Conservation (phyloP, 495 filamentous ascomycete species). For the Hypoxylon subgilvum region DNA sequence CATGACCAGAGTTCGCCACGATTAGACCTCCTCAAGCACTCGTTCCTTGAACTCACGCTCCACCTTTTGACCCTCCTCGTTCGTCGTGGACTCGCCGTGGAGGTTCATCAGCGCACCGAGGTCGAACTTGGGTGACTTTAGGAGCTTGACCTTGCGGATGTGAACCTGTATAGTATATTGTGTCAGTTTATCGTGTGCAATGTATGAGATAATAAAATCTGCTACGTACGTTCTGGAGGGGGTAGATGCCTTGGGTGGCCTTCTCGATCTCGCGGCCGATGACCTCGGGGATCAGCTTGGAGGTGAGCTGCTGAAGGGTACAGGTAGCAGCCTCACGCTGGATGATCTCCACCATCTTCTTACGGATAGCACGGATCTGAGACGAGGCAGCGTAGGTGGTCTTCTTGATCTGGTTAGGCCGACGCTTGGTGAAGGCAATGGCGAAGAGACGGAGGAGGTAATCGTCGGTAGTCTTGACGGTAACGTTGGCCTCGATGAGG, state of each 20-base stretch:
- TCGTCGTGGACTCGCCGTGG: constrained; percentile 94
- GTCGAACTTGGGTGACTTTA: constrained; percentile 98
- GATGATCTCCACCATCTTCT: constrained; percentile 99
- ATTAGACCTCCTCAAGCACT: constrained; percentile 91
- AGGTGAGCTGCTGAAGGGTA: constrained; percentile 90
- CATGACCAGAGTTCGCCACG: constrained; percentile 49
- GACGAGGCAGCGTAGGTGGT: constrained; percentile 96
- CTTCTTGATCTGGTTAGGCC: constrained; percentile 99
- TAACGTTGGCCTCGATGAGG: constrained; percentile 98
- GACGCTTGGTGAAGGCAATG: constrained; percentile 98
- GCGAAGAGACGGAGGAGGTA: constrained; percentile 98
- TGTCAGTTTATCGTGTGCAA: constrained; percentile 34
- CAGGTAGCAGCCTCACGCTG: constrained; percentile 91
- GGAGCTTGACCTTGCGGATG: constrained; percentile 99
- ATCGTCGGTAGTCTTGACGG: constrained; percentile 99
- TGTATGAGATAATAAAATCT: constrained; percentile 18
- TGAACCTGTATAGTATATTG: constrained; percentile 72
- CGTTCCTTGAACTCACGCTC: constrained; percentile 99
- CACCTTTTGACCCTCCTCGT: constrained; percentile 97
- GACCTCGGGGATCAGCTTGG: constrained; percentile 98
- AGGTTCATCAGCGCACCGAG: constrained; percentile 91
- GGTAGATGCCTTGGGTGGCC: constrained; percentile 98
- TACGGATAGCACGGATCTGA: constrained; percentile 94
- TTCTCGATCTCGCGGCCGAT: constrained; percentile 99
- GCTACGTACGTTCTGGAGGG: constrained; percentile 89